A percentile compares a stretch with the other conserved stretches of the same genome.
phyloP scores from a whole-genome alignment of 179 eudicot species.

The Kewa caespitosa region DNA sequence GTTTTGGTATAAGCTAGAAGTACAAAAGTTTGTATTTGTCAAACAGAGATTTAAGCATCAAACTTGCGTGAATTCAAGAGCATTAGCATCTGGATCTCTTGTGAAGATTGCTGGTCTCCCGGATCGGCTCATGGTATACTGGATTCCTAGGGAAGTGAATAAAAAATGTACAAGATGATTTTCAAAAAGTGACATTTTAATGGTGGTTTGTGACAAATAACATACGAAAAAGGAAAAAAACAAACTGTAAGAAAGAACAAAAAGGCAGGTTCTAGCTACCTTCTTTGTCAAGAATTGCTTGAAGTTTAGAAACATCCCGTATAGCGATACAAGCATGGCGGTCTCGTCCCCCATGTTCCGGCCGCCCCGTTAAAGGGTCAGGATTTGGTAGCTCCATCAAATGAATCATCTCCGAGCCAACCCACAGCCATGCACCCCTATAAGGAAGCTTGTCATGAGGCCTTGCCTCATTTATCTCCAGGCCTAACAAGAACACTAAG shows the following conservation, averaged over 20 bases:
- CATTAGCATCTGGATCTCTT: slow-evolving; percentile 89
- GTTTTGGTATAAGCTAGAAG: neutral
- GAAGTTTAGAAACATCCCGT: slow-evolving; percentile 79
- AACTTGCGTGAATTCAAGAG: slow-evolving; percentile 89
- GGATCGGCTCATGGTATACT: slow-evolving; percentile 86
- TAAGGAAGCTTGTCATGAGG: slow-evolving; percentile 96
- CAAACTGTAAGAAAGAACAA: too few relatives aligned
- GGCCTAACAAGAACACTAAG: slow-evolving; percentile 42
- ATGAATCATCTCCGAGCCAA: slow-evolving; percentile 94
- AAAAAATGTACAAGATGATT: too few relatives aligned
- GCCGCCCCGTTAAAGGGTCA: slow-evolving; percentile 85
- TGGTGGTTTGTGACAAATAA: too few relatives aligned
- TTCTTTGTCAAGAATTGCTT: slow-evolving; percentile 74
- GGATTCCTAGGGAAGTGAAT: too few relatives aligned
- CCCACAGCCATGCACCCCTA: slow-evolving; percentile 99
- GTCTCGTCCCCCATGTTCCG: slow-evolving; percentile 92
- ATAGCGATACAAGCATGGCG: slow-evolving; percentile 86
- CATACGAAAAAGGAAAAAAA: neutral
- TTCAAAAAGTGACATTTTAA: too few relatives aligned
- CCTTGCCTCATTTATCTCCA: slow-evolving; percentile 87
- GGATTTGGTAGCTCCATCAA: slow-evolving; percentile 99
- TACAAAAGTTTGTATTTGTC: neutral
- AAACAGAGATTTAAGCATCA: slow-evolving; percentile 20
- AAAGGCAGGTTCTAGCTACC: slow-evolving; percentile 37
- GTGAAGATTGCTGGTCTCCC: slow-evolving; percentile 94